Base-by-base conservation (phyloP, 2,329 filamentous ascomycete genomes). In the Daldinia sp. region DNA sequence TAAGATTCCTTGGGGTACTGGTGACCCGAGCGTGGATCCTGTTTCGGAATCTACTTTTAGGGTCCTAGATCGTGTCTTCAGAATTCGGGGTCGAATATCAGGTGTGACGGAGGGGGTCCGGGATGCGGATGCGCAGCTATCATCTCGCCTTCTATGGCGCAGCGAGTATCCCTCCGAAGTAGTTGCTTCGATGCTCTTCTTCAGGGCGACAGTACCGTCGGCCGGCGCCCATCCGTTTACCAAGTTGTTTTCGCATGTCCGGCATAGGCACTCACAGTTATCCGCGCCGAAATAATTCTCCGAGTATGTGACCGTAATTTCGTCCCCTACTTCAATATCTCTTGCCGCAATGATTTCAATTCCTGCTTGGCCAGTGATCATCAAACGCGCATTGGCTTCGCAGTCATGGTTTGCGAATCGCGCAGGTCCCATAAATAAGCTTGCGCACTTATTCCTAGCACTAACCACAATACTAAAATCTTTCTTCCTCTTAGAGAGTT, bases 321-420 rank as follows among this genome's bases (percentile, higher is more conserved):
- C 95, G 63, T 99, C 94, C 3, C 94, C 95, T 0, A 90, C 82
- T 9, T 90, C 86, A 64, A 99, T 98, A 61, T 94, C 85, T 68
- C 89, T 87, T 30, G 88, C 87, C 2, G 95, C 93, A 50, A 96
- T 87, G 58, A 99, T 94, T 73, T 96, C 91, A 80, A 99, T 97
- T 32, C 93, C 93, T 60, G 94, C 89, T 58, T 90, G 87, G 45
- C 93, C 92, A 32, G 88, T 90, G 32, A 93, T 97, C 70, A 92
- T 90, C 43, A 99, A 85, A 73, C 89, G 87, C 7, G 94, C 94
- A 79, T 98, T 99, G 29, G 95, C 93, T 69, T 91, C 86, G 79
- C 95, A 99, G 77, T 99, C 95, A 78, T 99, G 95, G 74, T 99
- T 99, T 23, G 95, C 93, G 76, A 99, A 98, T 51, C 95, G 89